phyloP scores from a whole-genome alignment of 306 rosid genomes.

The Hylodesmum podocarpum region DNA sequence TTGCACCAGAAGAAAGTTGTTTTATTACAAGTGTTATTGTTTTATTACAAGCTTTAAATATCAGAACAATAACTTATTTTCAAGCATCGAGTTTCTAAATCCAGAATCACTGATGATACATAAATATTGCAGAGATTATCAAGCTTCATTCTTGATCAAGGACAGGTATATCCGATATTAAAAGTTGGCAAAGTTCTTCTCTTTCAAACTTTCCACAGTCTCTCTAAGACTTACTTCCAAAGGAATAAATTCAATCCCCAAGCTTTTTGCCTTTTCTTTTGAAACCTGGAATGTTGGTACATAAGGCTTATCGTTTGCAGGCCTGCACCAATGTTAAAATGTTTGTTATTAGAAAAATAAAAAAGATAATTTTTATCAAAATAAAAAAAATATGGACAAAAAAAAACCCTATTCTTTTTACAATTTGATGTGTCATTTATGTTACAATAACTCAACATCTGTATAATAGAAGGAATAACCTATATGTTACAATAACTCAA shows the following conservation, averaged over 20 bases:
- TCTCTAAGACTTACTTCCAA: constrained; percentile 51
- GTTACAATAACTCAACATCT: background rate
- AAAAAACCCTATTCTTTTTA: too few species aligned
- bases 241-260: constrained; percentile 66
- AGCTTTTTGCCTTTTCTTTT: constrained; percentile 53
- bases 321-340: constrained; percentile 25
- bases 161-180: background rate
- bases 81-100: background rate
- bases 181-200: constrained; percentile 46
- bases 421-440: background rate
- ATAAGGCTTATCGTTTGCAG: constrained; percentile 51
- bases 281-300: constrained; percentile 54
- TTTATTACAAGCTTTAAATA: background rate
- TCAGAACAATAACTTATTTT: background rate
- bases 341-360: background rate
- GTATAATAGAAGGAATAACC: too few species aligned
- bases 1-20: too few species aligned
- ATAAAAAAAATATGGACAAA: background rate
- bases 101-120: background rate
- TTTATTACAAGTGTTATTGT: background rate
- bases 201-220: constrained; percentile 63
- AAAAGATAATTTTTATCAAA: background rate
- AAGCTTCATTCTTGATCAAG: background rate
- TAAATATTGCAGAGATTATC: background rate
- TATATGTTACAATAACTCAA: too few species aligned